phyloP scores from a whole-genome alignment of 768 basidiomycete species.

The Tylopilus vinaceipallidus region DNA sequence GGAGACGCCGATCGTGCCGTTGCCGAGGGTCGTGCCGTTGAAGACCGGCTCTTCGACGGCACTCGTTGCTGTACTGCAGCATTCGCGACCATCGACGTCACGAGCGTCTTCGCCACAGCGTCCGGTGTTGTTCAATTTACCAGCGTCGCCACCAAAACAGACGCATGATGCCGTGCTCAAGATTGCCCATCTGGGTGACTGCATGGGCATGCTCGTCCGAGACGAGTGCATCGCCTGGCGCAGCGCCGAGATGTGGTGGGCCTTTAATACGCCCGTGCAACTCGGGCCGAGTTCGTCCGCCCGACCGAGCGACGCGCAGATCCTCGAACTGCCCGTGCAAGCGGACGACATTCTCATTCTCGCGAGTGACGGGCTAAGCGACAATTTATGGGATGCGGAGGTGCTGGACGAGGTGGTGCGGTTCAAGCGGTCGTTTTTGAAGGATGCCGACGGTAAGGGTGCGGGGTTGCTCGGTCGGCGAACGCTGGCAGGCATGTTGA shows the following conservation, averaged over 20 bases:
- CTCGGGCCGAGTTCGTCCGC: conserved; percentile 62
- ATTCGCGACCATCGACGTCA: conserved; percentile 26
- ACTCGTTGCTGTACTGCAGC: conserved; percentile 61
- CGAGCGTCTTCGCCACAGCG: conserved; percentile 14
- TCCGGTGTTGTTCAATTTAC: conserved; percentile 20
- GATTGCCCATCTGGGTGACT: conserved; percentile 85
- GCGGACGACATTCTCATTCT: conserved; percentile 78
- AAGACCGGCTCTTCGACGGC: conserved; percentile 67
- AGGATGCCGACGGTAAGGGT: conserved; percentile 16
- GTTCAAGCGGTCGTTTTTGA: conserved; percentile 44
- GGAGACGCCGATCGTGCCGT: conserved; percentile 13
- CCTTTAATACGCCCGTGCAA: conserved; percentile 65
- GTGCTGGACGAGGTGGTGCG: conserved; percentile 76
- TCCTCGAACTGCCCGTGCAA: conserved; percentile 66
- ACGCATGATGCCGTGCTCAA: conserved; percentile 61
- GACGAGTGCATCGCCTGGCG: conserved; percentile 79
- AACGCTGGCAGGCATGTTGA: conserved; percentile 66
- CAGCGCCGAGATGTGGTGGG: conserved; percentile 93
- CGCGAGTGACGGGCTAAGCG: conserved; percentile 77
- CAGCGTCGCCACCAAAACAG: conserved; percentile 30
- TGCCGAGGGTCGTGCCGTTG: conserved; percentile 37
- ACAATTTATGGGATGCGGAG: conserved; percentile 89
- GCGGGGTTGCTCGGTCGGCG: conserved; percentile 41
- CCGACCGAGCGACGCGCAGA: conserved; percentile 63
- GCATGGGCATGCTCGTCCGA: conserved; percentile 84